Evolutionary conservation across 1,284 basidiomycete genomes (phyloP).

Genomic region (Cerrena zonata): DNA sequence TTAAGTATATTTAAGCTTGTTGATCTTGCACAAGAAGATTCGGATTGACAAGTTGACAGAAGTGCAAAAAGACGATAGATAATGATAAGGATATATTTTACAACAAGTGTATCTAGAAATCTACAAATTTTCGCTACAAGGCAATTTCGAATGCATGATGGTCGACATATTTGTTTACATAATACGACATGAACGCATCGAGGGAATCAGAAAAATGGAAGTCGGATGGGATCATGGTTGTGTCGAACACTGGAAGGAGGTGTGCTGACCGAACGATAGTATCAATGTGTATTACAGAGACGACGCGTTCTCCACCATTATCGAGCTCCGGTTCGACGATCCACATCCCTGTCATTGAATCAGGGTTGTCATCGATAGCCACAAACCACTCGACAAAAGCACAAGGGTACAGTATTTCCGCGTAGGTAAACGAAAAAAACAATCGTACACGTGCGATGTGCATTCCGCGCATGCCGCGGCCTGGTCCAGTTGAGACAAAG

Average conservation of each 20-base stretch:
- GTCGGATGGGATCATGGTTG: too few species aligned
- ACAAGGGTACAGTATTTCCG: constrained; percentile 11
- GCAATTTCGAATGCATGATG: not conserved
- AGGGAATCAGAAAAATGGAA: too few species aligned
- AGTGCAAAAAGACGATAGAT: too few species aligned
- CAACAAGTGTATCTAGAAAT: too few species aligned
- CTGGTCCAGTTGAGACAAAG: too few species aligned
- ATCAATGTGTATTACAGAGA: constrained; percentile 2
- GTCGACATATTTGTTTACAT: not conserved
- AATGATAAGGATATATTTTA: too few species aligned
- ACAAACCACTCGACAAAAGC: constrained; percentile 19
- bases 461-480: constrained; percentile 1
- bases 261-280: constrained; percentile 8
- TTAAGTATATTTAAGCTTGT: too few species aligned
- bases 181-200: not conserved
- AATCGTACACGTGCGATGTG: constrained; percentile 11
- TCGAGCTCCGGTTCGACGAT: constrained; percentile 14
- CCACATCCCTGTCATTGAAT: constrained; percentile 20
- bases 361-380: constrained; percentile 12
- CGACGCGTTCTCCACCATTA: not conserved
- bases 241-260: constrained; percentile 4
- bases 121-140: too few species aligned
- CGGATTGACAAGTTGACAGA: too few species aligned
- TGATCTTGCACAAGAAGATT: too few species aligned
- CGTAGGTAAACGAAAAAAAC: constrained; percentile 7